Evolutionary conservation across 2,329 filamentous ascomycete species (phyloP).

Genomic region (Trichoderma polysporum): DNA sequence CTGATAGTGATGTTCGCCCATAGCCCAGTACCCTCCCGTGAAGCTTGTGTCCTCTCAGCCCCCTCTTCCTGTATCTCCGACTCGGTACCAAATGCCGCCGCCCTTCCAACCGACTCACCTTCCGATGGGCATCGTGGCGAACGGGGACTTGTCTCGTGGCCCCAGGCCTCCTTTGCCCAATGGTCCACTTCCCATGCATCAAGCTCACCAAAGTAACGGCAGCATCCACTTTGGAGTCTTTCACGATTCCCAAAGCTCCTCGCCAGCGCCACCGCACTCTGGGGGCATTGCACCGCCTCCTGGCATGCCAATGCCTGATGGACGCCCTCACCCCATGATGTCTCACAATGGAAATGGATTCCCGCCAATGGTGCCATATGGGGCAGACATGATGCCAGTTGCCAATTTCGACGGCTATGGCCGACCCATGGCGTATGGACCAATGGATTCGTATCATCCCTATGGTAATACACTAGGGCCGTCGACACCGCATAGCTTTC

Average conservation of each 20-base stretch:
- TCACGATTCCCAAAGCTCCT: slow-evolving; percentile 56
- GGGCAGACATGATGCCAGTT: slow-evolving; percentile 36
- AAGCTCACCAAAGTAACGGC: slow-evolving; percentile 53
- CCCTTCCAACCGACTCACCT: slow-evolving; percentile 41
- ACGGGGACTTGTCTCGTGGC: slow-evolving; percentile 36
- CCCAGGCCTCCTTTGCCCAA: slow-evolving; percentile 36
- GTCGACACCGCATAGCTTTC: slow-evolving; percentile 60
- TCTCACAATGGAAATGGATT: slow-evolving; percentile 36
- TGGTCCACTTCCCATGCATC: slow-evolving; percentile 42
- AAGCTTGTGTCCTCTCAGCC: slow-evolving; percentile 27
- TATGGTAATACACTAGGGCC: slow-evolving; percentile 48
- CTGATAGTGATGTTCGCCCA: not conserved
- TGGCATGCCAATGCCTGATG: slow-evolving; percentile 40
- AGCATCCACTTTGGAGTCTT: slow-evolving; percentile 58
- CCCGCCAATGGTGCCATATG: slow-evolving; percentile 40
- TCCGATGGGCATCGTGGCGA: slow-evolving; percentile 32
- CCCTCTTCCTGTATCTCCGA: slow-evolving; percentile 35
- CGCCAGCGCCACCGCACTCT: slow-evolving; percentile 53
- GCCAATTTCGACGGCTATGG: slow-evolving; percentile 40
- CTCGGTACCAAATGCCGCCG: slow-evolving; percentile 45
- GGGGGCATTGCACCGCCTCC: slow-evolving; percentile 51
- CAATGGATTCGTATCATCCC: slow-evolving; percentile 36
- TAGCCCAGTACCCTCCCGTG: slow-evolving; percentile 11
- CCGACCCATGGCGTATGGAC: slow-evolving; percentile 38
- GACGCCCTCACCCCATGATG: slow-evolving; percentile 36